Evolutionary conservation across 129 eudicot species (phyloP), one percentile per base, ranked within the genome.

Genomic region (Scalesia atractyloides): DNA sequence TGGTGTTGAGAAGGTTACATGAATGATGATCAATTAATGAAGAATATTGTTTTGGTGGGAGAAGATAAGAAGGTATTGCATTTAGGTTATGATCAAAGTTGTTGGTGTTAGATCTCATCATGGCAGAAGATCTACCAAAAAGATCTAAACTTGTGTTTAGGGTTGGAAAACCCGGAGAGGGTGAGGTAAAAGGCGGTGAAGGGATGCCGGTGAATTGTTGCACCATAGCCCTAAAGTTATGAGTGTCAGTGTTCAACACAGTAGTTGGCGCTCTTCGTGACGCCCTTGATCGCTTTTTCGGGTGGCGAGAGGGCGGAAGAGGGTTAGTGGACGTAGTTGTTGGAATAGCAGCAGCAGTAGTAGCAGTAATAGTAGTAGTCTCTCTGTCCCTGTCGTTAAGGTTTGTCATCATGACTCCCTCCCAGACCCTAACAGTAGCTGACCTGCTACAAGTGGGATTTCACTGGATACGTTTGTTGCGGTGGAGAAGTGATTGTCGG

Each of bases 141-240:
- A 92, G 77, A 80, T 87, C 98, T 44, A 86, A 75, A 64, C 87
- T 76, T 13, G 57, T 54, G 20, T 18, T 26, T 47, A 59, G 48
- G 54, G 91, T 80, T 2, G 79, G 67, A 66, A 79, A 75, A 7
- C 80, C 5, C 0, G 84, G 72, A 5, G 87, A 75, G 8, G 80
- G 73, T 19, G 78, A 44, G 1, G 83, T 18, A 36, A 89, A 87
- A 0, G 98, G 96, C 2, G 91, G 91, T 2, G 89, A 79, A 10
- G 98, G 96, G 33, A 92, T 85, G 58, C 98, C 98, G 1, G 98
- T 92, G 41, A 89, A 89, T 46, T 92, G 96, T 59, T 92, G 98
- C 24, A 92, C 98, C 98, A 92, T 92, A 76, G 93, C 95, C 76
- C 96, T 83, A 90, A 92, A 92, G 67, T 92, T 92, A 6, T 68